phyloP scores from a whole-genome alignment of 1,284 basidiomycete species.

The Ustilago esculenta region DNA sequence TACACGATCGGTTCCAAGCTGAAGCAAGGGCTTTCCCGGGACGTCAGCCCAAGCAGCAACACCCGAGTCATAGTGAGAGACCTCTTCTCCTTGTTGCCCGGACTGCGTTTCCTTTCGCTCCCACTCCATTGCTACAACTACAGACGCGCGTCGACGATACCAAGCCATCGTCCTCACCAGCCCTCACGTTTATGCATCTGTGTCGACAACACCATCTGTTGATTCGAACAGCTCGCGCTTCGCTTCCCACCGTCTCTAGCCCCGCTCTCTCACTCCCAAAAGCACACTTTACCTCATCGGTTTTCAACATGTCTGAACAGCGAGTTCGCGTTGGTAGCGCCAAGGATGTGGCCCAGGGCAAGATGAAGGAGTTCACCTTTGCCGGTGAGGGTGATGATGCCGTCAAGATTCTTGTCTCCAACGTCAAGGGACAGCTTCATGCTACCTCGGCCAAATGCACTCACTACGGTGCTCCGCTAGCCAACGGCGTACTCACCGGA shows the following conservation, averaged over 20 bases:
- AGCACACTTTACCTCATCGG: conserved; percentile 13
- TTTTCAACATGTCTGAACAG: conserved; percentile 38
- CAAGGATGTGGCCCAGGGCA: conserved; percentile 45
- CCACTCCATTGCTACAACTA: not conserved
- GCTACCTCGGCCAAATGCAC: conserved; percentile 89
- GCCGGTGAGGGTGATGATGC: conserved; percentile 75
- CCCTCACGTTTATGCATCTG: conserved; percentile 26
- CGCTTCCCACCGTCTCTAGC: not conserved
- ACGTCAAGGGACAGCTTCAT: conserved; percentile 74
- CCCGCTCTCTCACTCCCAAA: not conserved
- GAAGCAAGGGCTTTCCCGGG: too few relatives aligned
- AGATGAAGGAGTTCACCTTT: conserved; percentile 79
- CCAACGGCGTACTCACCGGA: conserved; percentile 81
- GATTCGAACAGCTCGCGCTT: conserved; percentile 20
- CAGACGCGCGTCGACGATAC: conserved; percentile 2
- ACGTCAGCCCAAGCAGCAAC: too few relatives aligned
- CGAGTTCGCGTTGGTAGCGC: conserved; percentile 42
- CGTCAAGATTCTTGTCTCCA: conserved; percentile 73
- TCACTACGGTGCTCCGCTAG: conserved; percentile 83
- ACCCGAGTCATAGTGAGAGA: too few relatives aligned
- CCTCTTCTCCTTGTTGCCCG: too few relatives aligned
- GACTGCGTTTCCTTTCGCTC: not conserved
- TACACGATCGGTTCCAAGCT: conserved; percentile 24
- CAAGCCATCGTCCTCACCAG: conserved; percentile 1
- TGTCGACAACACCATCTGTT: conserved; percentile 31